phyloP scores from a whole-genome alignment of 2,329 filamentous ascomycete genomes.

The Thelonectria discophora region DNA sequence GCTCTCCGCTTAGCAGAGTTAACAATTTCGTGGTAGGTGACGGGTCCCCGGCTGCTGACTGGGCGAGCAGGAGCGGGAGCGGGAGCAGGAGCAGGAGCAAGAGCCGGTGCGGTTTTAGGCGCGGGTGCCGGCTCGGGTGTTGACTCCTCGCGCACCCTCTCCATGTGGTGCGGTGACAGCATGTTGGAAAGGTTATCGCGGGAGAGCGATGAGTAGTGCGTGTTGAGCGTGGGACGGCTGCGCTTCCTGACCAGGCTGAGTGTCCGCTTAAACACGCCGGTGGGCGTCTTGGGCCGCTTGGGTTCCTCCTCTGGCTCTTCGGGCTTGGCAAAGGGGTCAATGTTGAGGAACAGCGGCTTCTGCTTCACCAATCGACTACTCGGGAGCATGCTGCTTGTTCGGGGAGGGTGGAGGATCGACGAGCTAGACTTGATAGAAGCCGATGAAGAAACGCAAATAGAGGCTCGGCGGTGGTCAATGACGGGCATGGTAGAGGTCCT shows the following conservation, averaged over 20 bases:
- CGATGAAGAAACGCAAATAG: conserved; percentile 47
- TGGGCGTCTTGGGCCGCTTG: conserved; percentile 50
- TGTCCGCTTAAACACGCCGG: conserved; percentile 61
- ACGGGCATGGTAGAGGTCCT: conserved; percentile 47
- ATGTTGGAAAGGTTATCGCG: conserved; percentile 46
- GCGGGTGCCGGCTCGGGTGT: conserved; percentile 36
- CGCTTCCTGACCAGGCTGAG: conserved; percentile 64
- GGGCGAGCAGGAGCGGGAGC: conserved; percentile 24
- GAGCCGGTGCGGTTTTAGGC: neutral
- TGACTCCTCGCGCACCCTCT: conserved; percentile 47
- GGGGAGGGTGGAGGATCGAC: conserved; percentile 48
- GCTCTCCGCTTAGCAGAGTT: conserved; percentile 53
- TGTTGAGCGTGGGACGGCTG: conserved; percentile 59
- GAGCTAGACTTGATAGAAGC: conserved; percentile 17
- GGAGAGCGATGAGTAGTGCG: conserved; percentile 46
- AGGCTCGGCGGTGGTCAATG: conserved; percentile 46
- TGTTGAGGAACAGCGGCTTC: conserved; percentile 60
- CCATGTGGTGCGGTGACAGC: conserved; percentile 43
- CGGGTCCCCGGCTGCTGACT: conserved; percentile 43
- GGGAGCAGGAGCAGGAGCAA: too few relatives aligned
- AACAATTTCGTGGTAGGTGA: conserved; percentile 60
- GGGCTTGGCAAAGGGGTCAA: conserved; percentile 60
- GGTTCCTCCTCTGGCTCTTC: conserved; percentile 44
- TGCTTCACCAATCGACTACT: conserved; percentile 47
- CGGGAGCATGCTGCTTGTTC: conserved; percentile 55